Conservation (phyloP, 1,284 basidiomycete species). For the Melampsora americana region DNA sequence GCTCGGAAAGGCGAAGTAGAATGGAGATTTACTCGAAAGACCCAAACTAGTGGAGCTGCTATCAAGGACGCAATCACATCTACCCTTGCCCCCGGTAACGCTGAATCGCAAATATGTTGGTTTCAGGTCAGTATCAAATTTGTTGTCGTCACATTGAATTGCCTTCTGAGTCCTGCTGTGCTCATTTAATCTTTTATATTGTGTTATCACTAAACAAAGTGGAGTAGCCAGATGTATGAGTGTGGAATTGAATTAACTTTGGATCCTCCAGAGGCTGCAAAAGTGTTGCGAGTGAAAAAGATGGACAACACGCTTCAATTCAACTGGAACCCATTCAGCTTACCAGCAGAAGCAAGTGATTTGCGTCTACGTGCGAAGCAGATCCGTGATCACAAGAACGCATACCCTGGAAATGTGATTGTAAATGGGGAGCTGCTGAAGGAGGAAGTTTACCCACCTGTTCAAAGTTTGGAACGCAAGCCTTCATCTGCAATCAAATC, state of each 20-base stretch:
- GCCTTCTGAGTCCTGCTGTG: not conserved
- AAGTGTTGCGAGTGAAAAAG: constrained; percentile 22
- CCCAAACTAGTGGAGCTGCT: not conserved
- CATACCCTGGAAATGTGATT: not conserved
- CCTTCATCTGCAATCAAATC: not conserved
- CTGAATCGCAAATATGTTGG: constrained; percentile 34
- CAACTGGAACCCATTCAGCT: constrained; percentile 18
- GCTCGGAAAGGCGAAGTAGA: constrained; percentile 22
- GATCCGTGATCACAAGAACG: not conserved
- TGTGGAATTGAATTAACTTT: constrained; percentile 35
- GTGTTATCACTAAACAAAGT: no score
- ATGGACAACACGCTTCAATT: constrained; percentile 32
- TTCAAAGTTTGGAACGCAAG: not conserved
- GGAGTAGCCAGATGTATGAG: constrained; percentile 42
- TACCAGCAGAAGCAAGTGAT: not conserved
- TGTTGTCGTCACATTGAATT: not conserved
- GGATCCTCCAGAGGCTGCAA: constrained; percentile 22
- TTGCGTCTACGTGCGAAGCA: constrained; percentile 23
- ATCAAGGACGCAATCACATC: constrained; percentile 4
- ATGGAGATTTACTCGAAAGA: constrained; percentile 29
- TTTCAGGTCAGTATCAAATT: constrained; percentile 28
- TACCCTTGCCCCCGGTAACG: not conserved
- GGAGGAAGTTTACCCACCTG: constrained; percentile 3
- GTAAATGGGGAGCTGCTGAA: not conserved
- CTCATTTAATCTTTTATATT: not conserved